Percentiles rank a stretch among this genome's conserved stretches.
These are phyloP conservation scores for Suillus occidentalis DNA, from an alignment of 768 basidiomycete genomes.

Conservation along the genomic window DNA sequence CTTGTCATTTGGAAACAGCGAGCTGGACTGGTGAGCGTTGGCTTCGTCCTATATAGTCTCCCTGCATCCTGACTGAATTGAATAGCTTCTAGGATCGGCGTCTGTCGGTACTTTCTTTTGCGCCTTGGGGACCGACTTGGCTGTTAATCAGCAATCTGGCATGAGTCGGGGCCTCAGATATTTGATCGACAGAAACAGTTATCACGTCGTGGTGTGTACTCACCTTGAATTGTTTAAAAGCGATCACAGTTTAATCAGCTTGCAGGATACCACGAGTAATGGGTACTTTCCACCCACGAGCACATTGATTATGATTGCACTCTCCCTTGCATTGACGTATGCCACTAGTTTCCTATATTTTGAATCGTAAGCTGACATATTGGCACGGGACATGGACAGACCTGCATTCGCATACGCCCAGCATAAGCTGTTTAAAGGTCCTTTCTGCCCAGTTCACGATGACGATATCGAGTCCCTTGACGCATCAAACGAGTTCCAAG, in stretches of 20 bases:
- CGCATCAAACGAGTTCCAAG: slow-evolving; percentile 22
- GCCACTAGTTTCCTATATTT: slow-evolving; percentile 22
- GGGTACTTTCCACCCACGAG: slow-evolving; percentile 52
- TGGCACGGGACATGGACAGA: slow-evolving; percentile 28
- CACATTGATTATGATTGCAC: slow-evolving; percentile 51
- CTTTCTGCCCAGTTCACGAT: slow-evolving; percentile 40
- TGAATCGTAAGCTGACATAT: neutral
- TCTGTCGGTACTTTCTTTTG: slow-evolving; percentile 62
- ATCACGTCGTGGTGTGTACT: slow-evolving; percentile 51
- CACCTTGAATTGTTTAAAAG: neutral
- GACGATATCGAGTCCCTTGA: slow-evolving; percentile 28
- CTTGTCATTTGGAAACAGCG: slow-evolving; percentile 46
- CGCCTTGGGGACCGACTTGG: slow-evolving; percentile 55
- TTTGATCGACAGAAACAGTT: slow-evolving; percentile 60
- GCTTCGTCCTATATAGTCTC: neutral
- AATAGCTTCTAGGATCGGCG: slow-evolving; percentile 39
- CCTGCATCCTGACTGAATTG: neutral
- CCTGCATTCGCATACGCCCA: slow-evolving; percentile 55
- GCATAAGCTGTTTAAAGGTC: slow-evolving; percentile 49
- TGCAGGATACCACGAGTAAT: slow-evolving; percentile 46
- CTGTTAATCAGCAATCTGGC: slow-evolving; percentile 56
- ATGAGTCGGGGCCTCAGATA: slow-evolving; percentile 64
- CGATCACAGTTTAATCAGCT: slow-evolving; percentile 6
- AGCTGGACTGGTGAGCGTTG: slow-evolving; percentile 48
- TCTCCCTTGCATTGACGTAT: slow-evolving; percentile 57